Evolutionary conservation across 257 asterid species (phyloP), one percentile per base, ranked within the genome.

Genomic region (Primulina tabacum): DNA sequence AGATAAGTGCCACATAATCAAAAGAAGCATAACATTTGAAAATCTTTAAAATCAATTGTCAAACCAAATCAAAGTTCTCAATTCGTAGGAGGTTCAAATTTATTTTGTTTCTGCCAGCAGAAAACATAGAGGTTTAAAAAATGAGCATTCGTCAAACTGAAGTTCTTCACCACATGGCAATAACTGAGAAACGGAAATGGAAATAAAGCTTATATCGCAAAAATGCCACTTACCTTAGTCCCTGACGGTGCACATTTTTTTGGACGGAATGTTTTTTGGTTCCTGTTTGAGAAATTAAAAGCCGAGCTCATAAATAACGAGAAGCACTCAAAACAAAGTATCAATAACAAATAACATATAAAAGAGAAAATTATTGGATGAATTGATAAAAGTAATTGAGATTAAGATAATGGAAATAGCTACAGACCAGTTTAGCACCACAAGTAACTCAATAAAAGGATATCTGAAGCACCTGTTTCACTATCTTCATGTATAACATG

Each of bases 191-290:
- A 57, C 62, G 4, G 59, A 29, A 29, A 28, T 28, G n/a, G 35
- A 62, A 30, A 7, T 8, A 2, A 26, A 62, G 18, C 24, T 24
- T 53, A 37, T 65, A 30, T 4, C 21, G 14, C 38, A 50, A 70
- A 68, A 21, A 77, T 5, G 70, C 73, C 53, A 92, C 97, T 21
- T 21, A 21, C 24, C 97, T 92, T 92, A 82, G 92, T 92, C 26
- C 26, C 26, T 24, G 26, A 24, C 26, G 26, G 26, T 24, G 26
- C 26, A 24, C 26, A 0, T 24, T 24, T 24, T 73, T 92, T 92
- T 62, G 98, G 98, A 63, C 98, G 92, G 82, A 92, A 92, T 5
- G 98, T 92, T 80, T 87, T 85, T 78, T 92, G 98, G 60, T 90
- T 92, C 89, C 98, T 92, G 87, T 38, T 38, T 30, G 78, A 67